Evolutionary conservation across 2,329 filamentous ascomycete species (phyloP).

Genomic region (Paracorniculantispora psalliotae): DNA sequence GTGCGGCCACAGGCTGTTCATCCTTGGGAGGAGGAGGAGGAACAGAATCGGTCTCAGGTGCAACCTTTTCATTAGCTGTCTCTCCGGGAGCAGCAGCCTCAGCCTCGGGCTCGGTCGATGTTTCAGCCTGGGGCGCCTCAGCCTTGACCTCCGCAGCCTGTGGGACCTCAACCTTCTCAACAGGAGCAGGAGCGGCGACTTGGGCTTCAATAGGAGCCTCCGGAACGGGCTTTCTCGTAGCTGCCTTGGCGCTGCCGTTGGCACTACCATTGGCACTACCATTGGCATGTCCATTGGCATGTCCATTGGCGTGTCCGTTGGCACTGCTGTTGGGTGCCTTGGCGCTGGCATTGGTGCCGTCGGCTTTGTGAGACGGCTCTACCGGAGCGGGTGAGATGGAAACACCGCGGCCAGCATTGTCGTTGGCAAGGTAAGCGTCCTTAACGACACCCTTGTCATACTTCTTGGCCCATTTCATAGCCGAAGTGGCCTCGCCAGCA

Average conservation of each 20-base stretch:
- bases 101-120: neutral
- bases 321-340: constrained; percentile 18
- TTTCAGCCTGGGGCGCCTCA: neutral
- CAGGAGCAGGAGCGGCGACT: neutral
- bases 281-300: neutral
- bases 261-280: neutral
- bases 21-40: constrained; percentile 23
- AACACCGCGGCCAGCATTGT: constrained; percentile 63
- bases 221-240: neutral
- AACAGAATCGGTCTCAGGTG: neutral
- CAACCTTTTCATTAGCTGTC: neutral
- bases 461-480: constrained; percentile 94
- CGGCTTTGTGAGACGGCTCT: constrained; percentile 25
- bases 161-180: neutral
- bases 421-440: constrained; percentile 76
- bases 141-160: neutral
- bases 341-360: neutral
- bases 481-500: constrained; percentile 80
- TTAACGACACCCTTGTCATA: constrained; percentile 88
- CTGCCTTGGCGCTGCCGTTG: constrained; percentile 6
- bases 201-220: neutral
- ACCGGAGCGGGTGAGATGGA: constrained; percentile 31
- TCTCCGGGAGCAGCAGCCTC: neutral
- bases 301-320: constrained; percentile 11
- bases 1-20: constrained; percentile 13